A percentile compares a stretch with the other conserved stretches of the same genome.
Conservation (phyloP, 805 yeast species). For the Candida gorgasii region DNA sequence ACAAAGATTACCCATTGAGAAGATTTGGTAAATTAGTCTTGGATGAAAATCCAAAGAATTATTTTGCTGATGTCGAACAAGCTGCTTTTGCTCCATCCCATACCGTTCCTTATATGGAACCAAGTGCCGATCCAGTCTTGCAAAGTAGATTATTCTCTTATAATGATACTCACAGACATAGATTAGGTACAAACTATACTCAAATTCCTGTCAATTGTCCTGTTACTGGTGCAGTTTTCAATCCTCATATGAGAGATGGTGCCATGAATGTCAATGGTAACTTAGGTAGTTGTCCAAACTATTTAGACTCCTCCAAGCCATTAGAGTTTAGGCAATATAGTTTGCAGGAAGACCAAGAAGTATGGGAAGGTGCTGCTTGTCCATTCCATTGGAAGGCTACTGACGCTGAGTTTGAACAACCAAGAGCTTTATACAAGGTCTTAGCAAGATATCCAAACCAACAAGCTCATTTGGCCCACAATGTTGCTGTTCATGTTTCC, state of each 20-base stretch:
- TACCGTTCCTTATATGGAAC: conserved; percentile 72
- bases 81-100: conserved; percentile 73
- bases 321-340: conserved; percentile 46
- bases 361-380: conserved; percentile 79
- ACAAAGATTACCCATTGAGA: conserved; percentile 80
- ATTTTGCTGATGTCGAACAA: conserved; percentile 69
- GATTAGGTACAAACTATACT: conserved; percentile 72
- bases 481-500: conserved; percentile 72
- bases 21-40: conserved; percentile 77
- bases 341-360: conserved; percentile 69
- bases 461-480: conserved; percentile 80
- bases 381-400: conserved; percentile 84
- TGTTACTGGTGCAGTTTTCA: conserved; percentile 41
- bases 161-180: conserved; percentile 75
- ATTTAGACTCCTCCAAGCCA: conserved; percentile 59
- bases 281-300: conserved; percentile 76
- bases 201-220: conserved; percentile 92
- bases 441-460: conserved; percentile 77
- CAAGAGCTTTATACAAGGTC: conserved; percentile 75
- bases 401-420: conserved; percentile 71
- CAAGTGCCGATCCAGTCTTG: conserved; percentile 76
- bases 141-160: conserved; percentile 77
- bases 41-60: conserved; percentile 83
- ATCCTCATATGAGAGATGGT: conserved; percentile 84
- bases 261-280: conserved; percentile 61